Conservation (phyloP, 106 monocot genomes). For the Chionographis japonica region DNA sequence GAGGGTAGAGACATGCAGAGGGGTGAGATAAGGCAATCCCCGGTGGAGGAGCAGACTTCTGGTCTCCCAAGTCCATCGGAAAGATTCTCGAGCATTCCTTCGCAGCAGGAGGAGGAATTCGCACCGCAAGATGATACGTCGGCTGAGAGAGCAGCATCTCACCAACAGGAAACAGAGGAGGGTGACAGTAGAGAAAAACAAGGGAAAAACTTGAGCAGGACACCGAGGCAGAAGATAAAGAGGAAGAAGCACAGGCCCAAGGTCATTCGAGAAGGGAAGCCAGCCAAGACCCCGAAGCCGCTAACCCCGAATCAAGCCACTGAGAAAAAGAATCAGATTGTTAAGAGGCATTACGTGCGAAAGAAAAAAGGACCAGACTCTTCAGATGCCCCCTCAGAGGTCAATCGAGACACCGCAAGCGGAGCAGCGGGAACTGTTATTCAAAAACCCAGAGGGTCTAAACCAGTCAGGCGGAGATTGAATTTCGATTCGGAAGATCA, state of each 20-base stretch:
- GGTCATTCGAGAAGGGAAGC: constrained; percentile 68
- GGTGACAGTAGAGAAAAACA: constrained; percentile 10
- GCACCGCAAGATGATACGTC: not conserved
- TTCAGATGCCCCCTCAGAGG: constrained; percentile 9
- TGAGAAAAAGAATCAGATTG: constrained; percentile 10
- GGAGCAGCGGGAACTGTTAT: not conserved
- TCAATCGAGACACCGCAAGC: not conserved
- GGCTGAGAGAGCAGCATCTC: not conserved
- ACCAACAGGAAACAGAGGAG: not conserved
- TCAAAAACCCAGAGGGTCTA: constrained; percentile 1
- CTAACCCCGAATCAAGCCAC: constrained; percentile 13
- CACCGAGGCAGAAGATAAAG: constrained; percentile 36
- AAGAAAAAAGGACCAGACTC: constrained; percentile 25
- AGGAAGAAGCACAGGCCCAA: constrained; percentile 74
- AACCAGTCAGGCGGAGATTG: constrained; percentile 43
- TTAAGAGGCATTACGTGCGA: constrained; percentile 41
- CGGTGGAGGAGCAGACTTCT: not conserved
- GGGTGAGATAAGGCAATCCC: too few relatives aligned
- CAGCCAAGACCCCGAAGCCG: constrained; percentile 36
- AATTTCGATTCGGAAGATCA: constrained; percentile 43
- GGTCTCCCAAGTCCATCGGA: not conserved
- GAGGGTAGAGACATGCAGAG: not conserved
- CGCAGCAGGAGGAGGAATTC: not conserved
- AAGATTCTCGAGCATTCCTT: not conserved
- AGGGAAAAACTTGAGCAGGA: constrained; percentile 46